Base-by-base conservation (phyloP, 1,284 basidiomycete species). In the Phaffia rhodozyma region DNA sequence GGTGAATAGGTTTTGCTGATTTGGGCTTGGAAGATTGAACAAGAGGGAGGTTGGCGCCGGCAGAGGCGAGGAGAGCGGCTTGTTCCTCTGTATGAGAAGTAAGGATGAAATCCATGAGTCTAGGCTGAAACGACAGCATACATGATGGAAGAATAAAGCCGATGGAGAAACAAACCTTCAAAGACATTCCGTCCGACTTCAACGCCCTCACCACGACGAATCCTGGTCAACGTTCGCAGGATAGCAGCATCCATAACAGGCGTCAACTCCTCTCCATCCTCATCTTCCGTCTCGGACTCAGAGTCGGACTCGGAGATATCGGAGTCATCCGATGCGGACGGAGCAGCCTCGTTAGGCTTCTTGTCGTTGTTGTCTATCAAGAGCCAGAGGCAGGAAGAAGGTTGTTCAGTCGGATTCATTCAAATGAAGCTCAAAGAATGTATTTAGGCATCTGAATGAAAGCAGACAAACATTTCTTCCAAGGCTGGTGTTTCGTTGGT, bases 201-300 rank as follows among this genome's bases (percentile, higher is more conserved):
- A 70, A 80, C 82, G 0, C 90, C 89, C 73, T 97, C 91, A 69
- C 84, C 87, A 63, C 82, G 81, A 71, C 84, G 84, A 66, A 98
- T 97, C 69, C 86, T 83, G 1, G 87, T 87, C 9, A 98, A 79
- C 0, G 93, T 98, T 58, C 91, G 82, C 52, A 98, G 80, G 70
- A 98, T 96, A 23, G 96, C 96, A 54, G 87, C 96, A 73, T 98
- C 94, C 55, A 97, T 83, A 0, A 88, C 86, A 1, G 93, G 91
- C 0, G 92, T 98, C 62, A 98, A 82, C 74, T 97, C 89, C 69
- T 91, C 91, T 18, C 93, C 96, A 66, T 96, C 89, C 72, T 94
- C 91, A 72, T 98, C 94, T 72, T 97, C 93, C 1, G 84, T 84
- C 71, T 89, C 88, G 50, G 73, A 73, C 25, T 23, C 27, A 1